Percentiles rank a stretch among this genome's conserved stretches.
phyloP scores from a whole-genome alignment of 164 flowering plant genomes.

The Paratinospora sagittata region DNA sequence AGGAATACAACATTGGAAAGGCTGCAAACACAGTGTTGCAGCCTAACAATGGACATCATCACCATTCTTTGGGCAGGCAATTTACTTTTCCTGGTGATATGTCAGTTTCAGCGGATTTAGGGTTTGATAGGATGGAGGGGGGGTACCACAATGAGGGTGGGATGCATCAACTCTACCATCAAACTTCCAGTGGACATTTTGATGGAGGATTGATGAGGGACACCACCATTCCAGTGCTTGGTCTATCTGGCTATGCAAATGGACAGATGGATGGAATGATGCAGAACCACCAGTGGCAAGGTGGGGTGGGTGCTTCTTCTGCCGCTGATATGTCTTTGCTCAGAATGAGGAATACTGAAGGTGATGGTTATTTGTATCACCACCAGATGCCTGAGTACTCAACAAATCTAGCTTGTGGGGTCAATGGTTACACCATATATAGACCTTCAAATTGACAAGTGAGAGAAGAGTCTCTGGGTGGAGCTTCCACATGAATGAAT shows the following conservation, averaged over 20 bases:
- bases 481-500: background rate
- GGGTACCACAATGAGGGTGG: constrained; percentile 55
- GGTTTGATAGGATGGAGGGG: constrained; percentile 47
- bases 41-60: constrained; percentile 32
- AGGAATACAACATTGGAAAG: constrained; percentile 50
- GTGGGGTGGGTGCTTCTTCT: too few species aligned
- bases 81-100: constrained; percentile 48
- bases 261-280: constrained; percentile 58
- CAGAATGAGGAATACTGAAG: constrained; percentile 34
- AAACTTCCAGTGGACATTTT: constrained; percentile 31
- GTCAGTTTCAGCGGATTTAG: constrained; percentile 29
- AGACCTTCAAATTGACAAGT: constrained; percentile 67
- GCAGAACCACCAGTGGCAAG: constrained; percentile 65
- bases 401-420: constrained; percentile 45
- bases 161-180: constrained; percentile 36
- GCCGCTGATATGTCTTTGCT: constrained; percentile 46
- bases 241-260: constrained; percentile 35
- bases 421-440: constrained; percentile 59
- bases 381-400: constrained; percentile 48
- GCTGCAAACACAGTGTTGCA: constrained; percentile 19
- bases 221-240: constrained; percentile 36
- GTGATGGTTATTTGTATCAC: constrained; percentile 39
- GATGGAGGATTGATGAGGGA: constrained; percentile 32
- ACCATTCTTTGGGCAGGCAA: constrained; percentile 37
- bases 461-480: background rate